A percentile compares a stretch with the other conserved stretches of the same genome.
Conservation (phyloP, 306 rosid species). For the Quercus alba region DNA sequence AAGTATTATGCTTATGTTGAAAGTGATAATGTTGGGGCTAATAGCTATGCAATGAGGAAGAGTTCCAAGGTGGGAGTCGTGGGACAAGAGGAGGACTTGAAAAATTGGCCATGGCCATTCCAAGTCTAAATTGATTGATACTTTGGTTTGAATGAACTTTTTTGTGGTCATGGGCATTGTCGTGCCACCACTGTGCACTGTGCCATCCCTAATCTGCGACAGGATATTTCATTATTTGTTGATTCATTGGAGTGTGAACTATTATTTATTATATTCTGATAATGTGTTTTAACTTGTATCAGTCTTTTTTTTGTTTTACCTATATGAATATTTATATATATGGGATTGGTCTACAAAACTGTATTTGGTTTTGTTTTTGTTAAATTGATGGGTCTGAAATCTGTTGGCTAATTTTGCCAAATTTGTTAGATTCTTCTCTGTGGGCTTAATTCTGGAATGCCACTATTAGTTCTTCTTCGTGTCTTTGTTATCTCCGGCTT, state of each 20-base stretch:
- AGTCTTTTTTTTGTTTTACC: neutral
- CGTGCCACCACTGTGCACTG: neutral
- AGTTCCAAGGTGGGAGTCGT: conserved; percentile 58
- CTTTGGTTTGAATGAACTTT: neutral
- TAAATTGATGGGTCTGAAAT: too few species aligned
- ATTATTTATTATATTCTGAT: neutral
- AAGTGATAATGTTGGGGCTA: conserved; percentile 27
- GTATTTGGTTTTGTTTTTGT: too few species aligned
- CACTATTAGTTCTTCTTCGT: too few species aligned
- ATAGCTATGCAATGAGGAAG: conserved; percentile 38
- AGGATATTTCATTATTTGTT: neutral
- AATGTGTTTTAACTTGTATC: neutral
- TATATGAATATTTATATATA: too few species aligned
- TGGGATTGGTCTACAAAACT: too few species aligned
- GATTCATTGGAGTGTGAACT: neutral
- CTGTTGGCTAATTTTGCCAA: too few species aligned
- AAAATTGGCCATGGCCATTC: conserved; percentile 96
- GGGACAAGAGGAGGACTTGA: conserved; percentile 62
- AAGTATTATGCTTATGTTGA: conserved; percentile 70
- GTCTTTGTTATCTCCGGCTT: too few species aligned
- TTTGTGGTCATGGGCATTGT: neutral
- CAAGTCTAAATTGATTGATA: conserved; percentile 38
- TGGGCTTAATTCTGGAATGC: too few species aligned
- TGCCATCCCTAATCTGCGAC: too few species aligned
- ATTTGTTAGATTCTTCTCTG: too few species aligned